A percentile compares a stretch with the other conserved stretches of the same genome.
Evolutionary conservation across 2,329 filamentous ascomycete genomes (phyloP).

Genomic region (Alternaria infectoria): DNA sequence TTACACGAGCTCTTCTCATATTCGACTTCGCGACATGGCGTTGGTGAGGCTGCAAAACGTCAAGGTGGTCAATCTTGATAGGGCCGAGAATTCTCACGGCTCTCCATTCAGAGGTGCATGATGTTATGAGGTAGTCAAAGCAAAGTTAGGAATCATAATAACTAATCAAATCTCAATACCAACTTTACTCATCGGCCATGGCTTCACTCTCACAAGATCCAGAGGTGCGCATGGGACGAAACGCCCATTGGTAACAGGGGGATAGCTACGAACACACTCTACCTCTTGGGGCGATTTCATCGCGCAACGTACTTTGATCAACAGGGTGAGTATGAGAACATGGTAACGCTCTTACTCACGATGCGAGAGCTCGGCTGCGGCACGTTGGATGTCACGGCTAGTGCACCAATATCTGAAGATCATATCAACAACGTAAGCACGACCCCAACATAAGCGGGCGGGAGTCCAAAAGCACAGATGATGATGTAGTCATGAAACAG

Average conservation of each 20-base stretch:
- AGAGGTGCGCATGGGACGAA: background rate
- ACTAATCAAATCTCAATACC: background rate
- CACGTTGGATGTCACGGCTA: background rate
- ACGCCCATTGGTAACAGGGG: background rate
- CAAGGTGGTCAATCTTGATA: background rate
- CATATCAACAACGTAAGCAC: background rate
- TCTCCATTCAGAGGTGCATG: background rate
- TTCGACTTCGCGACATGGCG: background rate
- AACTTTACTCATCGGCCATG: background rate
- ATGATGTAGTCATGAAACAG: background rate
- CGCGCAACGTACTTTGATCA: background rate
- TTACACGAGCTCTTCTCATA: background rate
- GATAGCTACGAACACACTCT: background rate
- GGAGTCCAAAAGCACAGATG: background rate
- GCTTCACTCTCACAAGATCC: background rate
- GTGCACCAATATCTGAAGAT: slow-evolving; percentile 1
- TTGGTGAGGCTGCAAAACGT: background rate
- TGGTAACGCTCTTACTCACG: background rate
- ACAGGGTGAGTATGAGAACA: background rate
- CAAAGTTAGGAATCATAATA: background rate
- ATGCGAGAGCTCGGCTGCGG: background rate
- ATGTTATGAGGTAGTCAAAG: background rate
- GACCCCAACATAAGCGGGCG: background rate
- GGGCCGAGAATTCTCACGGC: background rate
- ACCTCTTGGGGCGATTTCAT: background rate